These are phyloP conservation scores for Wallacemonas collosoma DNA, from an alignment of 208 protist genomes.

Conservation along the genomic window DNA sequence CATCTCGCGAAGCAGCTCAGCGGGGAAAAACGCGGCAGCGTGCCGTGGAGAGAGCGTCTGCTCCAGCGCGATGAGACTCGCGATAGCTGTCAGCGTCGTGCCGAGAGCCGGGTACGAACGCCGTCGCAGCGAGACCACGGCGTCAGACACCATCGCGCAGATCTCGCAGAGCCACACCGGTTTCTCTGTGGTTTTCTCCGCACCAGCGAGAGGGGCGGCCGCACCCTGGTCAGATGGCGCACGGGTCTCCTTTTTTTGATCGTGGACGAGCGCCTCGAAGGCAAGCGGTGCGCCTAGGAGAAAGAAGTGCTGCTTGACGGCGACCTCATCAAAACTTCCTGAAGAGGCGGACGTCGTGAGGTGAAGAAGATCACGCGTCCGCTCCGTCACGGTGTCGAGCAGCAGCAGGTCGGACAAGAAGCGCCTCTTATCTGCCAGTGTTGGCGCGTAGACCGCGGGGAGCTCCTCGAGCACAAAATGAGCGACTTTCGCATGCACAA, in stretches of 20 bases:
- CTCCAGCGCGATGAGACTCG: conserved; percentile 66
- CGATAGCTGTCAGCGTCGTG: conserved; percentile 38
- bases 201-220: too few species aligned
- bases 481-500: conserved; percentile 34
- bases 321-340: conserved; percentile 29
- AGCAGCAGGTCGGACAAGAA: conserved; percentile 44
- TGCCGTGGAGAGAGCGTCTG: conserved; percentile 40
- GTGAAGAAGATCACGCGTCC: conserved; percentile 33
- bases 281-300: conserved; percentile 54
- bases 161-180: conserved; percentile 28
- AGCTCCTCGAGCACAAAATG: conserved; percentile 27
- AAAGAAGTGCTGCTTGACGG: conserved; percentile 72
- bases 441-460: conserved; percentile 10
- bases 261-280: conserved; percentile 14
- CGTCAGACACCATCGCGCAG: conserved; percentile 27
- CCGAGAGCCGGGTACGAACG: conserved; percentile 45
- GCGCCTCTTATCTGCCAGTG: conserved; percentile 15
- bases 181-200: too few species aligned
- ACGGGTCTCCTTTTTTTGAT: neutral
- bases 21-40: conserved; percentile 11
- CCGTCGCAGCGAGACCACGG: conserved; percentile 43
- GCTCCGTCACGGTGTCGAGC: conserved; percentile 28
- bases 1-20: conserved; percentile 20
- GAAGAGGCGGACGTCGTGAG: neutral
- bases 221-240: neutral